A percentile compares a stretch with the other conserved stretches of the same genome.
Conservation (phyloP, 306 rosid species). For the Notholithocarpus densiflorus region DNA sequence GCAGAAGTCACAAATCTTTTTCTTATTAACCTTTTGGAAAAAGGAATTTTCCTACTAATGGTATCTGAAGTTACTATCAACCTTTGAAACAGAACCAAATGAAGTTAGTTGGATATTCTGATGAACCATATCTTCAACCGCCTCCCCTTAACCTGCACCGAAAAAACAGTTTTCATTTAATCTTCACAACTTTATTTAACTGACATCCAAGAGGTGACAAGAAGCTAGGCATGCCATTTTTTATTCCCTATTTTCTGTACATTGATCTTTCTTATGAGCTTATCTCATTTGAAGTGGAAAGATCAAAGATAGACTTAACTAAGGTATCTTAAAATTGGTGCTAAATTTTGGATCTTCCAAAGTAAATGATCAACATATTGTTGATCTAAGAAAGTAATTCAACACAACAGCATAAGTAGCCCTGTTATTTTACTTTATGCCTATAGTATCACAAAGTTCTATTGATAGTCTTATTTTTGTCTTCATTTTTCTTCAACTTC, state of each 20-base stretch:
- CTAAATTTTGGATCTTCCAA: conserved; percentile 3
- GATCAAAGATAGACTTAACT: neutral
- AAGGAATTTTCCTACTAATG: neutral
- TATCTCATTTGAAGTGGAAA: too few relatives aligned
- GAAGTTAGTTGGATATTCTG: neutral
- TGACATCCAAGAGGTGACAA: neutral
- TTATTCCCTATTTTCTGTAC: neutral
- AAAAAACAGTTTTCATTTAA: neutral
- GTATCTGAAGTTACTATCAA: conserved; percentile 11
- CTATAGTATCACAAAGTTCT: conserved; percentile 15
- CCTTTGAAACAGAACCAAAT: neutral
- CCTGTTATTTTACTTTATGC: neutral
- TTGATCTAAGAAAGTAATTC: neutral
- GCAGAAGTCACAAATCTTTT: neutral
- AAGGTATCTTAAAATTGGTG: neutral
- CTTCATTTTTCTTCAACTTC: conserved; percentile 16
- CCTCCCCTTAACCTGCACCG: conserved; percentile 26
- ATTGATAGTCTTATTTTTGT: neutral
- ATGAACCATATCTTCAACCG: conserved; percentile 11
- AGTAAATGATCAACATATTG: conserved; percentile 5
- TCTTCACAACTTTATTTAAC: neutral
- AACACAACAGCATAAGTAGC: conserved; percentile 16
- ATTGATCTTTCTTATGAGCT: too few relatives aligned
- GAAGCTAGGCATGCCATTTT: neutral
- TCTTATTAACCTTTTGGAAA: neutral